Evolutionary conservation across 768 basidiomycete genomes (phyloP).

Genomic region (Hemileccinum impolitum): DNA sequence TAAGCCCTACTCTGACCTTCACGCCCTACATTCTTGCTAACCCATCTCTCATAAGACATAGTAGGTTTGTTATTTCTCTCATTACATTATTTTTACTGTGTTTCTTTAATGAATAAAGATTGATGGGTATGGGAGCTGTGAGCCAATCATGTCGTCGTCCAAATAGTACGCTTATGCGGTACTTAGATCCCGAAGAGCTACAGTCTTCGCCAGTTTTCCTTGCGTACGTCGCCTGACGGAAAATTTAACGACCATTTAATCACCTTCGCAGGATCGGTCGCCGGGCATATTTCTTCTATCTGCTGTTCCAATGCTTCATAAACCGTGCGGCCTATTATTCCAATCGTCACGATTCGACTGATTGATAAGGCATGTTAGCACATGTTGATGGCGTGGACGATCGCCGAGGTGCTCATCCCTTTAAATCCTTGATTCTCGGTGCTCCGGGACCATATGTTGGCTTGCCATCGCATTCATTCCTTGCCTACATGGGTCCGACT

Average conservation of each 20-base stretch:
- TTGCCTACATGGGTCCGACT: constrained; percentile 77
- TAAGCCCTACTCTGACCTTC: constrained; percentile 29
- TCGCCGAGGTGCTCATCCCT: constrained; percentile 55
- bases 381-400: constrained; percentile 69
- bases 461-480: constrained; percentile 77
- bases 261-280: constrained; percentile 60
- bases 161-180: background rate
- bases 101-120: constrained; percentile 42
- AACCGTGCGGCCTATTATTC: constrained; percentile 47
- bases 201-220: constrained; percentile 71
- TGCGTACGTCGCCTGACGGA: constrained; percentile 40
- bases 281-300: constrained; percentile 86
- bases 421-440: constrained; percentile 74
- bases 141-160: constrained; percentile 26
- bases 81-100: background rate
- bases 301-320: constrained; percentile 92
- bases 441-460: constrained; percentile 73
- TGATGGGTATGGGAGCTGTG: constrained; percentile 82
- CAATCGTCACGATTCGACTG: background rate
- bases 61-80: constrained; percentile 30
- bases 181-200: constrained; percentile 74
- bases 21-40: constrained; percentile 6
- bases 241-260: background rate
- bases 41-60: constrained; percentile 37
- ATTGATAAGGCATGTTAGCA: constrained; percentile 11